Evolutionary conservation across 306 rosid species (phyloP).

Genomic region (Abrus precatorius): DNA sequence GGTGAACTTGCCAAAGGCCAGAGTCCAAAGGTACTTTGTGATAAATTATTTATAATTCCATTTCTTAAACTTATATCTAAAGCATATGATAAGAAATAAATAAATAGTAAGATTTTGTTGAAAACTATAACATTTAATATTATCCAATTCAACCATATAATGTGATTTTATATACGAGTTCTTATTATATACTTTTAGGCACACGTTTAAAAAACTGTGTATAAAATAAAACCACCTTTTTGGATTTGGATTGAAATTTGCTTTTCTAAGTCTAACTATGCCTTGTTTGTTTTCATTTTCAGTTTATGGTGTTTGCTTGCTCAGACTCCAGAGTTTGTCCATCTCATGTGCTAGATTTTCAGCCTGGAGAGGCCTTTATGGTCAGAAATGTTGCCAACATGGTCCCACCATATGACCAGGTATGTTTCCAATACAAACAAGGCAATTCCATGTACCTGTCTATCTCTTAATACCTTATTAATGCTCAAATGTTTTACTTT

Average conservation of each 20-base stretch:
- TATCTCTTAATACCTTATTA: background rate
- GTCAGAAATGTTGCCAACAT: slow-evolving; percentile 97
- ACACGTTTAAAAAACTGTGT: too few relatives aligned
- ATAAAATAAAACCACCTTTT: background rate
- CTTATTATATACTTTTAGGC: too few relatives aligned
- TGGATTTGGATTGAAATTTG: background rate
- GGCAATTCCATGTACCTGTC: background rate
- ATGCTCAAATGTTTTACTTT: slow-evolving; percentile 11
- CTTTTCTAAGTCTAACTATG: slow-evolving; percentile 9
- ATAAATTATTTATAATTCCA: background rate
- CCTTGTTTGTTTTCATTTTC: slow-evolving; percentile 10
- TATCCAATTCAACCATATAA: too few relatives aligned
- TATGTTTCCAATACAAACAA: background rate
- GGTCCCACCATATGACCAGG: slow-evolving; percentile 92
- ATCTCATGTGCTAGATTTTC: slow-evolving; percentile 90
- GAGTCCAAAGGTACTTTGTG: slow-evolving; percentile 75
- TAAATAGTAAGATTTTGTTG: too few relatives aligned
- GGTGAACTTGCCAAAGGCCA: slow-evolving; percentile 96
- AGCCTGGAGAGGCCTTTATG: slow-evolving; percentile 98
- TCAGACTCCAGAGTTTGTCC: slow-evolving; percentile 99
- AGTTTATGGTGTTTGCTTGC: slow-evolving; percentile 99
- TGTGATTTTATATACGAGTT: too few relatives aligned
- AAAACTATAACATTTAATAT: too few relatives aligned
- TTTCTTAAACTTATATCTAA: too few relatives aligned
- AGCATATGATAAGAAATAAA: too few relatives aligned